Base-by-base conservation (phyloP, 345 rosid species). In the Eucalyptus fibrosa region DNA sequence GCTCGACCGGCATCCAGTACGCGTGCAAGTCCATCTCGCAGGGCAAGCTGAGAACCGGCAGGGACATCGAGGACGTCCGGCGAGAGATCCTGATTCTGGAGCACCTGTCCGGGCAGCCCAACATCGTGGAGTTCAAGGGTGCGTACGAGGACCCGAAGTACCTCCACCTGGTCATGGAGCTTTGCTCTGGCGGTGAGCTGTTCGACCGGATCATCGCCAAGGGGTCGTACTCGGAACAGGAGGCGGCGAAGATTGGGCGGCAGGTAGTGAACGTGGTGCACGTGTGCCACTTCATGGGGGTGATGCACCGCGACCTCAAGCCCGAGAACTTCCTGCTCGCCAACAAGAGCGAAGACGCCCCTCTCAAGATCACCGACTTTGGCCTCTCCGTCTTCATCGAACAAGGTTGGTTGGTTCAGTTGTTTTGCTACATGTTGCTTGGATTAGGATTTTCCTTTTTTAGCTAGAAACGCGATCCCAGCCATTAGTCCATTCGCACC, bases 281-380 rank as follows among this genome's bases (percentile, higher is more conserved):
- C 88, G 98, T 92, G 59, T 98, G 99, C 90, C 99, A 98, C 92
- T 97, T 98, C 87, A 97, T 98, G 99, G 99, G 99, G 8, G 98
- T 98, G 88, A 93, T 96, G 92, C 99, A 97, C 72, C 93, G 98
- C 83, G 98, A 97, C 90, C 91, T 97, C 90, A 98, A 98, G 95
- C 99, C 99, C 23, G 99, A 98, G 95, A 96, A 98, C 90, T 96
- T 98, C 95, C 92, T 98, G 93, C 90, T 98, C 72, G 94, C 91
- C 89, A 94, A 91, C 92, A 91, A 88, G 28, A 94, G 91, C 10
- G 92, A 94, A 12, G 91, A 92, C 30, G 93, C 98, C 80, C 93
- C 92, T 2, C 88, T 98, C 30, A 98, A 98, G 92, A 98, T 97
- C 34, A 96, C 95, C 3, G 99, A 95, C 89, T 98, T 98, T 92